Evolutionary conservation across 805 yeast genomes (phyloP).

Genomic region (Candida ascalaphidarum): DNA sequence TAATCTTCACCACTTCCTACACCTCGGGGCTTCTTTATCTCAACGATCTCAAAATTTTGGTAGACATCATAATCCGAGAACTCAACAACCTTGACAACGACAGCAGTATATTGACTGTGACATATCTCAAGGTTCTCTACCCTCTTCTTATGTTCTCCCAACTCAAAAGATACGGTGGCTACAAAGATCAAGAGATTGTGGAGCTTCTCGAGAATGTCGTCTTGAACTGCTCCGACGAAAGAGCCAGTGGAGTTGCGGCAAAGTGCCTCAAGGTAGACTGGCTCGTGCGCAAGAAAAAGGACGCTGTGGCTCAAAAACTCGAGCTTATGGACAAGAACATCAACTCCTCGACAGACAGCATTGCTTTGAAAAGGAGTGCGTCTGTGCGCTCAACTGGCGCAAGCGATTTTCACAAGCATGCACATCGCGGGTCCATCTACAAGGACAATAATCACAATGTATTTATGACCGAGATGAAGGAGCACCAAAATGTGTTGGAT

Average conservation of each 20-base stretch:
- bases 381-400: no score
- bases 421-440: no score
- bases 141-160: constrained; percentile 67
- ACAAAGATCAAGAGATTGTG: constrained; percentile 48
- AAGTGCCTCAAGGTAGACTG: no score
- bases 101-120: constrained; percentile 38
- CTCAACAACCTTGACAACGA: constrained; percentile 61
- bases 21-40: constrained; percentile 67
- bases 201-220: constrained; percentile 44
- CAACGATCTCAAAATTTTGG: constrained; percentile 77
- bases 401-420: no score
- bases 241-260: constrained; percentile 1
- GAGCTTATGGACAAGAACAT: no score
- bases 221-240: constrained; percentile 6
- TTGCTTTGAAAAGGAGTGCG: no score
- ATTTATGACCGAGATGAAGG: no score
- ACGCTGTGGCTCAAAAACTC: no score
- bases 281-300: no score
- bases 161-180: constrained; percentile 41
- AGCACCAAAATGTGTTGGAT: no score
- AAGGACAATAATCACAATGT: no score
- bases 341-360: no score
- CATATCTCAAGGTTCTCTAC: constrained; percentile 61
- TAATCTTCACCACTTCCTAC: constrained; percentile 57
- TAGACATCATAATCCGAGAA: constrained; percentile 78